These are phyloP conservation scores for Cercospora sp. DNA, from an alignment of 2,329 filamentous ascomycete genomes.

Conservation along the genomic window DNA sequence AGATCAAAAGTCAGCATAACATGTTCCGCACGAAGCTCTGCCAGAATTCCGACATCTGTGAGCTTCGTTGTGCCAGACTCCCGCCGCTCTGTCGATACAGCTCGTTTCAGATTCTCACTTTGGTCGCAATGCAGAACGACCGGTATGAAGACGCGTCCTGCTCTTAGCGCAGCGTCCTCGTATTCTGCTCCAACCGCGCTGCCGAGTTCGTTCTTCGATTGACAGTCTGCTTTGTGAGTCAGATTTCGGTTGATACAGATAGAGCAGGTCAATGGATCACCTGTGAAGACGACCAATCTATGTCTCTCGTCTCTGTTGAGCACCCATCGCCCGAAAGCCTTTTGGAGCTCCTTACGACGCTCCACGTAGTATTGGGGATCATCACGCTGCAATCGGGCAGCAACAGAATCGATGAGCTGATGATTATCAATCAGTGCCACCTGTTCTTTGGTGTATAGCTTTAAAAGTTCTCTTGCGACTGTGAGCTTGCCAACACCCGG, in stretches of 20 bases:
- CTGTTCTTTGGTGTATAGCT: neutral
- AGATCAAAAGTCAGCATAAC: conserved; percentile 2
- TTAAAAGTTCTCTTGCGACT: neutral
- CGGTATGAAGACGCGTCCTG: conserved; percentile 4
- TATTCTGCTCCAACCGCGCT: neutral
- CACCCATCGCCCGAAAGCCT: neutral
- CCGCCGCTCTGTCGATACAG: neutral
- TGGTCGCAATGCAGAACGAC: neutral
- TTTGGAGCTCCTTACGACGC: neutral
- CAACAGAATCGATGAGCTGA: conserved; percentile 8
- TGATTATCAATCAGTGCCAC: conserved; percentile 8
- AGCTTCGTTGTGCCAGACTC: conserved; percentile 11
- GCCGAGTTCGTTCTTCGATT: neutral
- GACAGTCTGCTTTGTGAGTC: neutral
- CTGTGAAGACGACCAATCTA: neutral
- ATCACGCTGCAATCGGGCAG: neutral
- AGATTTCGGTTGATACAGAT: neutral
- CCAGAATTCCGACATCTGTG: neutral
- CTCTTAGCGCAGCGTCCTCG: neutral
- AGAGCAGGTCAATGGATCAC: neutral
- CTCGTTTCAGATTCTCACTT: neutral
- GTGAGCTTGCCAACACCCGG: conserved; percentile 10
- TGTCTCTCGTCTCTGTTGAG: neutral
- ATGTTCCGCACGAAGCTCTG: neutral
- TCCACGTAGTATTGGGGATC: neutral